Evolutionary conservation across 306 rosid genomes (phyloP), one percentile per base, ranked within the genome.

Genomic region (Chamaecrista fasciculata): DNA sequence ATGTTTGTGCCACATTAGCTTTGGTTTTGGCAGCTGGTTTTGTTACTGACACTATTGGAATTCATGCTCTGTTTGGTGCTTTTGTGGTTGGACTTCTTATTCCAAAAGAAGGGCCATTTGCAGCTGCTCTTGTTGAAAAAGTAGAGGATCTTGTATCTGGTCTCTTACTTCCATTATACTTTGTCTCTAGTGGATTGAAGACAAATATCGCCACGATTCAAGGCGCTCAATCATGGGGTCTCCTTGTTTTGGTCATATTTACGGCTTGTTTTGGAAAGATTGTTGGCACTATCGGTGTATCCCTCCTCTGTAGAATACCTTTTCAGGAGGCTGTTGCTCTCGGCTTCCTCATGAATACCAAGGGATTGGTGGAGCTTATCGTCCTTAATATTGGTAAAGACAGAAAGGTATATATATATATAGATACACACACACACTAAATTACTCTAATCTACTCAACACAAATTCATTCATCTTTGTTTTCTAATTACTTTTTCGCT

Each of bases 381-480:
- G 96, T 86, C 51, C 96, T 89, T 57, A 86, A 89, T 70, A 84
- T 89, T 61, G 96, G 96, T 4, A 89, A 77, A 81, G 96, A 89
- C 40, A 82, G 89, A 80, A 79, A 82, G 88, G 96, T 87, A n/a
- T n/a, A n/a, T n/a, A n/a, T n/a, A n/a, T n/a, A n/a, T n/a, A n/a
- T n/a, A n/a, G n/a, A n/a, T n/a, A n/a, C n/a, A n/a, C n/a, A n/a
- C n/a, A n/a, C n/a, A 71, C 20, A 19, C 1, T 6, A 14, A 19
- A 34, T 19, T 33, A 15, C 15, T 5, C 19, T 29, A 18, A 8
- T 37, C 31, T 16, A n/a, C n/a, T n/a, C n/a, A n/a, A n/a, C n/a
- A 14, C 1, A 19, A 0, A 40, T 23, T 12, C 19, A 7, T 20
- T 39, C 11, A 10, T 42, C 12, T 37, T 7, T 0, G 12, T 37